These are phyloP conservation scores for Eucalyptus coolabah DNA, from an alignment of 345 rosid genomes.

Conservation along the genomic window DNA sequence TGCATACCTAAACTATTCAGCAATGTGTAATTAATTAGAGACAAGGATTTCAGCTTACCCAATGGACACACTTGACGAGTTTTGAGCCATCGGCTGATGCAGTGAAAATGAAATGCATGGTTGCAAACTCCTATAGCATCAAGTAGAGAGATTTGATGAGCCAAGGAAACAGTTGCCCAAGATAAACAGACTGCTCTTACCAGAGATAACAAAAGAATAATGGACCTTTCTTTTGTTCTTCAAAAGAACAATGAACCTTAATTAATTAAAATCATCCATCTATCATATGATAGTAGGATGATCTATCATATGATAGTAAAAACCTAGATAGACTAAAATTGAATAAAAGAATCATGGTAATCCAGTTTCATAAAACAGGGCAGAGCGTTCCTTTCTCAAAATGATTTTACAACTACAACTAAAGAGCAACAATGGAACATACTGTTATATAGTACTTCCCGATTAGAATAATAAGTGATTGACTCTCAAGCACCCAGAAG, in stretches of 20 bases:
- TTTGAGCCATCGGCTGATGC: slow-evolving; percentile 97
- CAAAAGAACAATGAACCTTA: neutral
- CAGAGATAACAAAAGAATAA: neutral
- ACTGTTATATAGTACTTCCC: neutral
- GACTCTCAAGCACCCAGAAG: neutral
- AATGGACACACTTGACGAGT: slow-evolving; percentile 98
- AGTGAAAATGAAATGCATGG: slow-evolving; percentile 98
- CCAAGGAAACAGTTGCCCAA: neutral
- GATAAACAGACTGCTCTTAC: neutral
- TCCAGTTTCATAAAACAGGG: neutral
- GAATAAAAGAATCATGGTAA: neutral
- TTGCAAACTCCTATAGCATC: slow-evolving; percentile 66
- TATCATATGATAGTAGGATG: neutral
- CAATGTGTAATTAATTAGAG: neutral
- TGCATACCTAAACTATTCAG: neutral
- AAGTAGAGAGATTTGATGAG: neutral
- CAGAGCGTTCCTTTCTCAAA: neutral
- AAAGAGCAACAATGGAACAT: neutral
- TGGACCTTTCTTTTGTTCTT: neutral
- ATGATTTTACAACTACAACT: neutral
- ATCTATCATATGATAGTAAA: neutral
- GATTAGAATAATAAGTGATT: neutral
- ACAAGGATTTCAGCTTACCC: slow-evolving; percentile 14
- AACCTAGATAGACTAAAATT: neutral
- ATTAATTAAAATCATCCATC: neutral